Conservation (phyloP, 1,139 yeast genomes). For the Blastobotrys buckinghamii region DNA sequence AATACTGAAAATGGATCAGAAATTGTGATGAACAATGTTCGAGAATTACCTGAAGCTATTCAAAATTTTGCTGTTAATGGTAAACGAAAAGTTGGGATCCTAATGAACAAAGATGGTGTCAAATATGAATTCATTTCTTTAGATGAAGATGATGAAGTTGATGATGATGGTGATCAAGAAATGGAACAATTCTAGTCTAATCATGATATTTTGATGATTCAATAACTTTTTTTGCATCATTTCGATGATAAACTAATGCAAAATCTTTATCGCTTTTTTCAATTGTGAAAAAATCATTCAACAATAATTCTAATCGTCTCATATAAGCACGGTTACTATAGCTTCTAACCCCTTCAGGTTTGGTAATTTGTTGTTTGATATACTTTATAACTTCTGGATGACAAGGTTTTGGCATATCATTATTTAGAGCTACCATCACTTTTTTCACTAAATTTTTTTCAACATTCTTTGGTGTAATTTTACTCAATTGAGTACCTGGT, state of each 20-base stretch:
- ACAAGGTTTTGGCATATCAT: conserved; percentile 19
- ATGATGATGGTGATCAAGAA: background rate
- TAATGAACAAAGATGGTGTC: conserved; percentile 19
- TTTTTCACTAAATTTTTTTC: conserved; percentile 18
- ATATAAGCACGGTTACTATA: background rate
- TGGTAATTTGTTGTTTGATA: conserved; percentile 12
- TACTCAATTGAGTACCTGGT: conserved; percentile 22
- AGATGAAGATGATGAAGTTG: conserved; percentile 16
- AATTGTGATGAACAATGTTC: background rate
- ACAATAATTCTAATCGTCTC: background rate
- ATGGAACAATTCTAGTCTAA: background rate
- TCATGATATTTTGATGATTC: too few species aligned
- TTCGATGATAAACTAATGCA: background rate
- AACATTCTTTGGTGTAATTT: conserved; percentile 18
- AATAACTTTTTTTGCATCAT: background rate
- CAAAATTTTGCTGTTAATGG: conserved; percentile 20
- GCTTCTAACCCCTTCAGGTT: background rate
- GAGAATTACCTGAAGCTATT: background rate
- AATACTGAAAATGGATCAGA: background rate
- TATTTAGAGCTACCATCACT: conserved; percentile 13
- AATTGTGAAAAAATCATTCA: background rate
- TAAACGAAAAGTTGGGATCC: conserved; percentile 20
- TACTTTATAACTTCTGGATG: conserved; percentile 18
- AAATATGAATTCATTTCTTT: conserved; percentile 22
- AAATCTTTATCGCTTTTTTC: background rate